Base-by-base conservation (phyloP, 345 rosid genomes). In the Mallotus nudiflorus region DNA sequence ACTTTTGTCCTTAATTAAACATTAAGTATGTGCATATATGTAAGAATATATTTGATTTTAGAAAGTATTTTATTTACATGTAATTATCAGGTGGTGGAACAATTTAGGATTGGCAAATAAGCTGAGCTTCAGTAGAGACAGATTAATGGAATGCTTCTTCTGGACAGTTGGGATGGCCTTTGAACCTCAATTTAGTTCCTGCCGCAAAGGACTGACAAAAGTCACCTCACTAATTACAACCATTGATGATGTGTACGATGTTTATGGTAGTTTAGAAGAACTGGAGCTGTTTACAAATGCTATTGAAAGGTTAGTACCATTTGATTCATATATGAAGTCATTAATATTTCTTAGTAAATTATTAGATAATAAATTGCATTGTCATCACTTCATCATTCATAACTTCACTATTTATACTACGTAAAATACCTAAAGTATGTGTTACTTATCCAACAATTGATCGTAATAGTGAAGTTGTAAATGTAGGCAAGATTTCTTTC, bases 61-160 rank as follows among this genome's bases (percentile, higher is more conserved):
- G n/a, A n/a, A n/a, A n/a, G n/a, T n/a, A n/a, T n/a, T n/a, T n/a
- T n/a, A n/a, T n/a, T n/a, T n/a, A n/a, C n/a, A n/a, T 33, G 37
- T 33, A 33, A 33, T 33, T 33, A 44, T 19, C 40, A 81, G 85
- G 75, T 82, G 89, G 87, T 81, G 86, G 91, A 70, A 50, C 11
- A 55, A 39, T 25, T 56, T 76, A 40, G 72, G 71, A 39, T 65
- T 84, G 14, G 68, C 68, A 4, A 77, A 37, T 33, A 79, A 71
- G 56, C n/a, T 81, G 71, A 58, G 56, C 22, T 86, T 86, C 56
- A 77, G 85, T 5, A 72, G 88, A 73, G 85, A 84, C 58, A 77
- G 88, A 46, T 70, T 82, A 24, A 56, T 81, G 85, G 86, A 86
- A 59, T 80, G 88, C 77, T 86, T 76, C 77, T 67, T 82, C 27